Conservation (phyloP, 2,329 filamentous ascomycete species). For the Onygenales sp. region DNA sequence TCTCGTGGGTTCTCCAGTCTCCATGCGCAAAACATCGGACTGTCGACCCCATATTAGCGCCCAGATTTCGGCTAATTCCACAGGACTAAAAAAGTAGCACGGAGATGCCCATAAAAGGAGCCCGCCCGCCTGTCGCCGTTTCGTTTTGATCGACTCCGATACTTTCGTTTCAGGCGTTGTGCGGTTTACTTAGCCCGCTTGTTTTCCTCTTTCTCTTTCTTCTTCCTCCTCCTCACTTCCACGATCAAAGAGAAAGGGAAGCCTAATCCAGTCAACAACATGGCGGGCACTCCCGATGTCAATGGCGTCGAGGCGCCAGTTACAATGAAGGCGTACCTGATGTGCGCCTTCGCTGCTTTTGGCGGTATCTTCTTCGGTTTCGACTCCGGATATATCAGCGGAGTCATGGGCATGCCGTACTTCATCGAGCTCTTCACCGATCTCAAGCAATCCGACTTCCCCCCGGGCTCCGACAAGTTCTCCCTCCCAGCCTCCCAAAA, state of each 20-base stretch:
- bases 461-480: slow-evolving; percentile 17
- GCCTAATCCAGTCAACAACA: not conserved
- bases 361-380: slow-evolving; percentile 54
- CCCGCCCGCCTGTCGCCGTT: not conserved
- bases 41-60: too few relatives aligned
- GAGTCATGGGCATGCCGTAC: slow-evolving; percentile 42
- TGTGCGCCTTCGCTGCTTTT: slow-evolving; percentile 53
- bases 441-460: slow-evolving; percentile 18
- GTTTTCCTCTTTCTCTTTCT: not conserved
- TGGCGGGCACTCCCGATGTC: slow-evolving; percentile 38
- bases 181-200: not conserved
- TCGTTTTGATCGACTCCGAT: not conserved
- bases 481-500: slow-evolving; percentile 39
- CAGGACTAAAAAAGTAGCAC: too few relatives aligned
- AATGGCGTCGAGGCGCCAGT: slow-evolving; percentile 49
- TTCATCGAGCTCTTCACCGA: slow-evolving; percentile 27
- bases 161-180: not conserved
- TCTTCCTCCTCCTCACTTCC: not conserved
- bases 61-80: too few relatives aligned
- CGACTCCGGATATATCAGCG: slow-evolving; percentile 48
- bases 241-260: not conserved
- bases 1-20: too few relatives aligned
- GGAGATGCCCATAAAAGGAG: not conserved
- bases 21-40: too few relatives aligned
- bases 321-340: slow-evolving; percentile 49